These are phyloP conservation scores for Lactarius indigo DNA, from an alignment of 768 basidiomycete genomes.

Conservation along the genomic window DNA sequence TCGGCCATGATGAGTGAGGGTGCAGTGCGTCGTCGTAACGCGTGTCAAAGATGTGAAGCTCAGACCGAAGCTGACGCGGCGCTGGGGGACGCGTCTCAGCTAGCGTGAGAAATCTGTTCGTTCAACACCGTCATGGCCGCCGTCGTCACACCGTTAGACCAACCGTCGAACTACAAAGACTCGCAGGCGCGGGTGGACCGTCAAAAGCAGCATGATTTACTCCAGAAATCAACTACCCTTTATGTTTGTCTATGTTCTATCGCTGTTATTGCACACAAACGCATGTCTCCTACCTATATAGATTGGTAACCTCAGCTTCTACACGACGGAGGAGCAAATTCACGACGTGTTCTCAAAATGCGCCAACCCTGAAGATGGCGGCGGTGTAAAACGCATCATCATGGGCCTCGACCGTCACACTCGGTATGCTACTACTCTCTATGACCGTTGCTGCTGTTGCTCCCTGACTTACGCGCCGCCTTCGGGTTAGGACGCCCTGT, in stretches of 20 bases:
- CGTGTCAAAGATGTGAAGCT: neutral
- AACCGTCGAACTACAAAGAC: conserved; percentile 97
- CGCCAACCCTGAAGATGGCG: conserved; percentile 79
- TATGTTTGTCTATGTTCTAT: conserved; percentile 58
- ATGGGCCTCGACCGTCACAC: conserved; percentile 93
- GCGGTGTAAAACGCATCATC: conserved; percentile 89
- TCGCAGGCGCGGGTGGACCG: conserved; percentile 81
- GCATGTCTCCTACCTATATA: conserved; percentile 37
- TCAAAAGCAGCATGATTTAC: conserved; percentile 72
- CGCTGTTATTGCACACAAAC: neutral
- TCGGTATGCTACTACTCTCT: conserved; percentile 44
- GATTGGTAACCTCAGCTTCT: conserved; percentile 93
- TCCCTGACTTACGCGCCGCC: conserved; percentile 11
- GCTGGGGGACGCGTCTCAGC: conserved; percentile 13
- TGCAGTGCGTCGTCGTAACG: conserved; percentile 3
- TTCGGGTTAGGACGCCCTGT: conserved; percentile 68
- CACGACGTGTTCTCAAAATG: conserved; percentile 92
- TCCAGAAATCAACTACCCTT: conserved; percentile 80
- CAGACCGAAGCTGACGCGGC: conserved; percentile 23
- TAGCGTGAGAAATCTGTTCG: conserved; percentile 17
- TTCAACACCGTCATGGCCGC: conserved; percentile 37
- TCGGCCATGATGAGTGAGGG: conserved; percentile 54
- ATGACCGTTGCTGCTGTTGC: neutral
- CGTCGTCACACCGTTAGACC: conserved; percentile 80
- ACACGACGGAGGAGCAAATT: conserved; percentile 95